phyloP scores from a whole-genome alignment of 768 basidiomycete species.

The Royoungia palumana region DNA sequence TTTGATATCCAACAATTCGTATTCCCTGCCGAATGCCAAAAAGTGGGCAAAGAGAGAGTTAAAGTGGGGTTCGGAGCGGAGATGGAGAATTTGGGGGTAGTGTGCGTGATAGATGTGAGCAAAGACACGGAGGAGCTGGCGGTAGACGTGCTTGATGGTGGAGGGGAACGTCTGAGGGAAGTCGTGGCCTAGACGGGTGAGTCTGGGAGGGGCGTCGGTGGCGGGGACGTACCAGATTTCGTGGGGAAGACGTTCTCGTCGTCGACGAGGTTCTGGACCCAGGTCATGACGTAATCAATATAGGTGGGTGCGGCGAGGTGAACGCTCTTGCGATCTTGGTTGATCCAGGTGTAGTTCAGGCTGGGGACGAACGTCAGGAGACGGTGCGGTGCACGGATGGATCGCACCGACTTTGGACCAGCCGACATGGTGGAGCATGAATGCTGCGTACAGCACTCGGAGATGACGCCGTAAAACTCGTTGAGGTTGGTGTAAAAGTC shows the following conservation, averaged over 20 bases:
- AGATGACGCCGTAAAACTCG: constrained; percentile 91
- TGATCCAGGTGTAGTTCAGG: constrained; percentile 93
- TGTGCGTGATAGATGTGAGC: constrained; percentile 97
- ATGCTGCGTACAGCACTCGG: constrained; percentile 89
- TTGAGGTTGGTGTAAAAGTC: constrained; percentile 98
- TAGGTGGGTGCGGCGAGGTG: constrained; percentile 91
- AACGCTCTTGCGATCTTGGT: constrained; percentile 84
- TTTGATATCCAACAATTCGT: constrained; percentile 84
- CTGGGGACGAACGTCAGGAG: constrained; percentile 24
- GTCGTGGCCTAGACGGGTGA: constrained; percentile 64
- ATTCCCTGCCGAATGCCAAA: constrained; percentile 91
- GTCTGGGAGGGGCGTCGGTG: not conserved
- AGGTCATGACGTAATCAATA: constrained; percentile 97
- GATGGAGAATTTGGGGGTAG: constrained; percentile 85
- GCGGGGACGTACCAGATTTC: constrained; percentile 67
- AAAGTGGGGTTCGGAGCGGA: constrained; percentile 92
- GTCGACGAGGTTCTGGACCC: constrained; percentile 90
- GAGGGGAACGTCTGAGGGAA: constrained; percentile 88
- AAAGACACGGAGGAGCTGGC: constrained; percentile 94
- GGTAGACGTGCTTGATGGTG: constrained; percentile 90
- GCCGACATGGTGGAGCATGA: constrained; percentile 92
- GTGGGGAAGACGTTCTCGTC: constrained; percentile 95
- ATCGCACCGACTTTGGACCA: constrained; percentile 64
- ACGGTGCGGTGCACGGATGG: not conserved
- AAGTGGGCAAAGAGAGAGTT: constrained; percentile 98